phyloP scores from a whole-genome alignment of 2,329 filamentous ascomycete species.

The Colletotrichum limetticola region DNA sequence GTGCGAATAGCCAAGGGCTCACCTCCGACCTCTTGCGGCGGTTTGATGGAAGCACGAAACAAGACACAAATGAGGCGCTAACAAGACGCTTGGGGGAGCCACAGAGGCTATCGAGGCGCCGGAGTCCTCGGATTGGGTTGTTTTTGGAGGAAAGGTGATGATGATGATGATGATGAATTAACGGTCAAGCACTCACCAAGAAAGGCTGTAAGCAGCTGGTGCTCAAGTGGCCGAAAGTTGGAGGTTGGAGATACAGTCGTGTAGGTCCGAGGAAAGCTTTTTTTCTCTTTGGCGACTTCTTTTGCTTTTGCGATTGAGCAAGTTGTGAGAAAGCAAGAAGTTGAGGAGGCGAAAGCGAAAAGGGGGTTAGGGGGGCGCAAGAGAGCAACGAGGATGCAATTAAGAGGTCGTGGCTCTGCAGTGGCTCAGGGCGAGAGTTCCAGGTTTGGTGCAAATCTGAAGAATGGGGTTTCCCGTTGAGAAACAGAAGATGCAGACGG shows the following conservation, averaged over 20 bases:
- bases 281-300: background rate
- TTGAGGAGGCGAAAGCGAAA: background rate
- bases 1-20: slow-evolving; percentile 7
- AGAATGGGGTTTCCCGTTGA: slow-evolving; percentile 5
- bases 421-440: background rate
- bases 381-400: background rate
- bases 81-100: slow-evolving; percentile 17
- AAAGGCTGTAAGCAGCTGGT: slow-evolving; percentile 4
- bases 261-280: background rate
- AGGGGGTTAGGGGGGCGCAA: background rate
- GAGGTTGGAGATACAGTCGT: background rate
- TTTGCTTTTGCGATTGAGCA: background rate
- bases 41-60: slow-evolving; percentile 25
- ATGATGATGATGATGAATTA: slow-evolving; percentile 4
- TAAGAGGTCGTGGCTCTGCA: slow-evolving; percentile 8
- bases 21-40: slow-evolving; percentile 4
- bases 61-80: slow-evolving; percentile 21
- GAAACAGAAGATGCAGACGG: slow-evolving; percentile 4
- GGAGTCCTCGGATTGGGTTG: slow-evolving; percentile 26
- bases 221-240: slow-evolving; percentile 1
- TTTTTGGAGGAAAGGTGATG: slow-evolving; percentile 1
- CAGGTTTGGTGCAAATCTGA: slow-evolving; percentile 6
- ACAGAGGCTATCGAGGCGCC: slow-evolving; percentile 19
- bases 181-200: slow-evolving; percentile 28
- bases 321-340: background rate